These are phyloP conservation scores for Rickenella mellea DNA, from an alignment of 768 basidiomycete species.

Conservation along the genomic window DNA sequence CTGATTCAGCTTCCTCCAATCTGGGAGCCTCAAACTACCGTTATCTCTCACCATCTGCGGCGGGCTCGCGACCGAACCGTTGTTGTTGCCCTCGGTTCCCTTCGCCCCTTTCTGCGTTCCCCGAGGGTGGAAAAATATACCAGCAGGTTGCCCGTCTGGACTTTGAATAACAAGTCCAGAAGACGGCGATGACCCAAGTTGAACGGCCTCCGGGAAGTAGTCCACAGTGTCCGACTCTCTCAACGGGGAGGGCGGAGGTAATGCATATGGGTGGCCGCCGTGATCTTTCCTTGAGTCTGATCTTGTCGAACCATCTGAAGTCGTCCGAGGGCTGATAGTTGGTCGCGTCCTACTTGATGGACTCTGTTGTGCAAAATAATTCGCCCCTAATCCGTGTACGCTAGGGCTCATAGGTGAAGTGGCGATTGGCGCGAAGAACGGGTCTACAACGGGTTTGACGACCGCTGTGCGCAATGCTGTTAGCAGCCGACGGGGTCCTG, in stretches of 20 bases:
- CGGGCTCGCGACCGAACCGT: background rate
- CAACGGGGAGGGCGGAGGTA: constrained; percentile 60
- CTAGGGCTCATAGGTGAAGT: constrained; percentile 83
- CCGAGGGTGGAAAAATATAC: constrained; percentile 89
- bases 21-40: background rate
- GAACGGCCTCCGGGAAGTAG: constrained; percentile 62
- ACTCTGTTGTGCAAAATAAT: constrained; percentile 27
- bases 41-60: background rate
- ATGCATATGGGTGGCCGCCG: constrained; percentile 25
- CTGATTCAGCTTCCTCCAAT: no score
- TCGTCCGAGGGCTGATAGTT: constrained; percentile 36
- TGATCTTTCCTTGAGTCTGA: constrained; percentile 44
- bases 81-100: no score
- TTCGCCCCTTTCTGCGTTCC: constrained; percentile 15
- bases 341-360: constrained; percentile 41
- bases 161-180: constrained; percentile 87
- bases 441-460: constrained; percentile 79
- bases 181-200: constrained; percentile 65
- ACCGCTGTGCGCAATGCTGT: constrained; percentile 89
- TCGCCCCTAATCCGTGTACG: constrained; percentile 20
- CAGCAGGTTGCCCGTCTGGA: constrained; percentile 89
- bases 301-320: constrained; percentile 52
- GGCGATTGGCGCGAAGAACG: constrained; percentile 90
- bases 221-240: constrained; percentile 65
- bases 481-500: constrained; percentile 86